Evolutionary conservation across 2,329 filamentous ascomycete species (phyloP).

Genomic region (Fusarium sororula): DNA sequence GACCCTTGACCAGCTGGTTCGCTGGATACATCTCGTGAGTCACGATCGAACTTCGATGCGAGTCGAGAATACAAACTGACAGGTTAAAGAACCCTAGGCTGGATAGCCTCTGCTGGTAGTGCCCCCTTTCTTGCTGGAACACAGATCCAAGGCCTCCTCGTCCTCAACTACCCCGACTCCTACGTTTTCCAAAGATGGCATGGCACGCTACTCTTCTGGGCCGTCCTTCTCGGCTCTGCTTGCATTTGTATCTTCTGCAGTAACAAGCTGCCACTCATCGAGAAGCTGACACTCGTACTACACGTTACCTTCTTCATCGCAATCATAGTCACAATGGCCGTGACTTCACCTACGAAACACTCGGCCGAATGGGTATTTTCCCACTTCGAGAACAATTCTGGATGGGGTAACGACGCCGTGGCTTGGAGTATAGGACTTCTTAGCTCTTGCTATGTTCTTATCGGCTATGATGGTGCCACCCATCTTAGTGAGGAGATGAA

Average conservation of each 20-base stretch:
- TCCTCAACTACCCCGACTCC: conserved; percentile 19
- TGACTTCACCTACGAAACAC: conserved; percentile 14
- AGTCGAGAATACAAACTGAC: neutral
- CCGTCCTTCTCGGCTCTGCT: neutral
- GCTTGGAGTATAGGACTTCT: conserved; percentile 34
- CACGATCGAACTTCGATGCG: neutral
- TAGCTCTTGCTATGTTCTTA: conserved; percentile 30
- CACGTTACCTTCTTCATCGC: conserved; percentile 16
- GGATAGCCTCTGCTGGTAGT: conserved; percentile 22
- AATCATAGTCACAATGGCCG: conserved; percentile 17
- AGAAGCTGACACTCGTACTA: conserved; percentile 7
- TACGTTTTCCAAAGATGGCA: conserved; percentile 31
- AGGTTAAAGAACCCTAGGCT: conserved; percentile 12
- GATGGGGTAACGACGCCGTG: conserved; percentile 18
- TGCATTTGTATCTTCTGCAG: conserved; percentile 22
- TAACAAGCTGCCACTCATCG: conserved; percentile 13
- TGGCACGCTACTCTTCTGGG: conserved; percentile 31
- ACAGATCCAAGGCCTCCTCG: conserved; percentile 27
- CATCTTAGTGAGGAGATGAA: conserved; percentile 36
- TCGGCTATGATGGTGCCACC: conserved; percentile 30
- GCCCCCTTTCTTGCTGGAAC: conserved; percentile 32
- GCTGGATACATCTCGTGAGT: conserved; percentile 27
- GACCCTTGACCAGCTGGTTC: conserved; percentile 17
- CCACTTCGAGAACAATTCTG: conserved; percentile 28
- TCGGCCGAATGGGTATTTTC: conserved; percentile 23